Evolutionary conservation across 129 eudicot species (phyloP), one percentile per base, ranked within the genome.

Genomic region (Flaveria brownii): DNA sequence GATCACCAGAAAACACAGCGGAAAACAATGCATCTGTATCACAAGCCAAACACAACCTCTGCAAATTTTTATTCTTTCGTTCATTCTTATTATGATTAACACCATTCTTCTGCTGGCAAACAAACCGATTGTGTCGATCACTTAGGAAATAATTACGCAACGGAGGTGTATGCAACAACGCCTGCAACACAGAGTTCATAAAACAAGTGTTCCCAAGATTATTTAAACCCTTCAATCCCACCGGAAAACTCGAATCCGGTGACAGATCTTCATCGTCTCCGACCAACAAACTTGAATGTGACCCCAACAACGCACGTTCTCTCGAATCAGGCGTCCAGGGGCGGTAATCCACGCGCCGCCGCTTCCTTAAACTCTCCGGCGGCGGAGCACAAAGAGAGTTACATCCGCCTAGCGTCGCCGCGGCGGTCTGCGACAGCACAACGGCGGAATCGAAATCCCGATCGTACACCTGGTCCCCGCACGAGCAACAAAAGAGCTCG

Each of bases 141-240:
- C 97, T 86, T 46, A 94, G 56, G 41, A 91, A 94, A 63, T 87
- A 94, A 73, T 91, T 90, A 70, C 97, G 86, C 30, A 94, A 59
- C 2, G 98, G 98, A 2, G 97, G 93, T 3, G 97, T 89, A 28
- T 90, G 98, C 64, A 94, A 84, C 80, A 94, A 87, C 4, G 97
- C 98, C 78, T 94, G 98, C 85, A 94, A 77, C 17, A 94, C 97
- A 1, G 98, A 94, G 73, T 94, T 94, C 96, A 94, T 90, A 9
- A 94, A 94, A 79, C 97, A 94, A 13, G 98, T 90, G 64, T 85
- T 94, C 14, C 97, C 97, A 1, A 94, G 71, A 86, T 94, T 94
- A 57, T 88, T 88, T 12, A 94, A 81, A 23, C 98, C 98, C 62
- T 92, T 88, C 68, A 94, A 71, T 52, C 98, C 98, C 81, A 81